Conservation (phyloP, 73 alveolate genomes). For the Uronychia setigera region DNA sequence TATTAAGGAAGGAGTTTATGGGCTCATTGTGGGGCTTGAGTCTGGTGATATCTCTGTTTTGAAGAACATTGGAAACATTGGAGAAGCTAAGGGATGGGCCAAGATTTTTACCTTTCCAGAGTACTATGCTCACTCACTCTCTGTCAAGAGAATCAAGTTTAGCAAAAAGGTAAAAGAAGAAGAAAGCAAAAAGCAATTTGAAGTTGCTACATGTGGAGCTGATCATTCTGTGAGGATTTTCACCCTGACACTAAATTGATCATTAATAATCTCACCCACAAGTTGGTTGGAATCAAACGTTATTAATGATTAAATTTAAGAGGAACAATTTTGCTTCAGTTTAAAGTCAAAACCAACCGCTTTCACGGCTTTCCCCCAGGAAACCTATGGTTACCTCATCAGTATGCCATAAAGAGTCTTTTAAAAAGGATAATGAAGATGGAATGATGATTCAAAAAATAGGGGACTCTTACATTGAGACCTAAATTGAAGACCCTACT, state of each 20-base stretch:
- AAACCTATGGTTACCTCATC: no score
- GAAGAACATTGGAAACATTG: background rate
- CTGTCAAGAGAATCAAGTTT: slow-evolving; percentile 58
- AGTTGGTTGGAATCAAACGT: background rate
- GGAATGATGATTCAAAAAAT: background rate
- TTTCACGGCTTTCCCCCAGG: no score
- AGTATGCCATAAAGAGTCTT: no score
- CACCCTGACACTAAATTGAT: slow-evolving; percentile 6
- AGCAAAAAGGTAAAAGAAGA: slow-evolving; percentile 5
- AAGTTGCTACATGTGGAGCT: slow-evolving; percentile 51
- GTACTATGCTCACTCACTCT: slow-evolving; percentile 35
- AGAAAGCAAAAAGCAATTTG: slow-evolving; percentile 11
- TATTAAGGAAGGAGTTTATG: background rate
- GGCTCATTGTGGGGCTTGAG: slow-evolving; percentile 50
- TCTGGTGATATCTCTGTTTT: slow-evolving; percentile 47
- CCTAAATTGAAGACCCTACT: background rate
- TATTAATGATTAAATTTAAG: no score
- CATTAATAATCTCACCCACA: background rate
- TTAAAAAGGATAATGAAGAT: background rate
- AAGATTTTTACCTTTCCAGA: slow-evolving; percentile 18
- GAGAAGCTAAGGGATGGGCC: slow-evolving; percentile 27
- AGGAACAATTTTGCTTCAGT: no score
- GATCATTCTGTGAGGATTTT: slow-evolving; percentile 51
- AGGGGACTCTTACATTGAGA: background rate
- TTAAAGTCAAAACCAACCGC: no score